Conservation (phyloP, 768 basidiomycete genomes). For the Roridomyces roridus region DNA sequence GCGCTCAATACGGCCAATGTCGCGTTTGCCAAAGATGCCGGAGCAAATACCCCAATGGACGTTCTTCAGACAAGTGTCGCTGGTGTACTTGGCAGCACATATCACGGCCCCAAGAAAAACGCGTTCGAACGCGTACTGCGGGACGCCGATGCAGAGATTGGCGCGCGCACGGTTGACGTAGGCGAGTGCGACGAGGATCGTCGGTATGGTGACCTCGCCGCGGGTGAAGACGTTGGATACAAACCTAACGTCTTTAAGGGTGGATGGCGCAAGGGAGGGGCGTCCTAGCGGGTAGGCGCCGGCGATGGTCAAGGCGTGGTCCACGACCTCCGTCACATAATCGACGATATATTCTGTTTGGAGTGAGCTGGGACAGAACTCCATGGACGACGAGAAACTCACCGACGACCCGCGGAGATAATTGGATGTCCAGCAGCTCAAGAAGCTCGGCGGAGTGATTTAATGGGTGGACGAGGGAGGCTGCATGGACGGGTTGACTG, state of each 20-base stretch:
- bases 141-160: slow-evolving; percentile 9
- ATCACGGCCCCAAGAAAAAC: slow-evolving; percentile 21
- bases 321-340: slow-evolving; percentile 10
- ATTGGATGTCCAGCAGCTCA: slow-evolving; percentile 12
- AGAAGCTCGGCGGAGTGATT: slow-evolving; percentile 3
- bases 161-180: slow-evolving; percentile 17
- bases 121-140: slow-evolving; percentile 15
- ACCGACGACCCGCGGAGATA: slow-evolving; percentile 9
- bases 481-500: slow-evolving; percentile 3
- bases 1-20: slow-evolving; percentile 11
- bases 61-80: slow-evolving; percentile 16
- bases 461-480: slow-evolving; percentile 8
- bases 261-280: neutral
- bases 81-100: slow-evolving; percentile 13
- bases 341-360: slow-evolving; percentile 16
- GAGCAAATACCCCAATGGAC: slow-evolving; percentile 19
- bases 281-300: neutral
- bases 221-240: slow-evolving; percentile 10
- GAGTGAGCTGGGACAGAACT: neutral
- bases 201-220: slow-evolving; percentile 10
- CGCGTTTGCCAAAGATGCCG: slow-evolving; percentile 12
- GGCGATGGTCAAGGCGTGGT: neutral
- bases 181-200: slow-evolving; percentile 6
- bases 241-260: slow-evolving; percentile 9
- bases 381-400: neutral